Base-by-base conservation (phyloP, 2,329 filamentous ascomycete genomes). In the Colletotrichum chrysophilum region DNA sequence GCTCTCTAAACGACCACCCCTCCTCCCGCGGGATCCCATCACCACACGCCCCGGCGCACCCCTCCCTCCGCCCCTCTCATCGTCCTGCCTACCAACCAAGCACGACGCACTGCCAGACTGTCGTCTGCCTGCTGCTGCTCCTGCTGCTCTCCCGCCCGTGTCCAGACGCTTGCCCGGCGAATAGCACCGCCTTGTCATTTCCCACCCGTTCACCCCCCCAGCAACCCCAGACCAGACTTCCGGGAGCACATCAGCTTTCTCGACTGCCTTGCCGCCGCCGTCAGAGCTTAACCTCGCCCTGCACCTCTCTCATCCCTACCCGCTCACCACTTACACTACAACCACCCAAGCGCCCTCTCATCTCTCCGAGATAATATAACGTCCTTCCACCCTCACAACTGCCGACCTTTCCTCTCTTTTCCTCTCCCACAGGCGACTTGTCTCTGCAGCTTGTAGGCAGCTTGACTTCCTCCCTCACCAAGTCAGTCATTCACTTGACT, bases 401-500 rank as follows among this genome's bases (percentile, higher is more conserved):
- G 82, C 83, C 82, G 80, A 78, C 79, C 78, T 74, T 71, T 76
- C 75, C 75, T 78, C 68, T 78, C 77, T 71, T 75, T 71, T 68
- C 60, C 71, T 77, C 81, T 74, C 76, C 72, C 78, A 80, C 81
- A 79, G 83, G 83, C 81, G 79, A 84, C 83, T 81, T 82, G 82
- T 83, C 82, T 83, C 82, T 81, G 82, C 82, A 83, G 80, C 81
- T 83, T 79, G 80, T 80, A 79, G 82, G 79, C 82, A 81, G 79
- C 74, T 76, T 77, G 77, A 79, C 78, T 79, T 76, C 76, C 76
- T 80, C 56, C 74, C 71, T 69, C 71, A 61, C 60, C 80, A 79
- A 87, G 86, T 87, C 85, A 86, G 86, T 87, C 85, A 87, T 87
- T 87, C 80, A 76, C 82, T 88, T 87, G 86, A 83, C 85, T 87